Conservation (phyloP, 2,329 filamentous ascomycete species). For the Fusarium liriodendri region DNA sequence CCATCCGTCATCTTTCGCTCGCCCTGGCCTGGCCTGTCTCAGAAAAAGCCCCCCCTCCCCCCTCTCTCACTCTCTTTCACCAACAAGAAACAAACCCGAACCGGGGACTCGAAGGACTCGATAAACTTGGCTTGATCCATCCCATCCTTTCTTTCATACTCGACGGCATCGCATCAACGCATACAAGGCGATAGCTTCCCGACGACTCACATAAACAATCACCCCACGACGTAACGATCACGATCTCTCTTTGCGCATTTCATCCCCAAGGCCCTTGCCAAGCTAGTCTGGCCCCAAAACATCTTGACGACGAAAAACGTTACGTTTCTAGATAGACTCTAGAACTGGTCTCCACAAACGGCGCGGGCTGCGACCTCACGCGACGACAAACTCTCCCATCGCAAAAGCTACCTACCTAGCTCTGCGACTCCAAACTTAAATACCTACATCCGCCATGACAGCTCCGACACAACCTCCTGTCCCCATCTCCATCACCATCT, state of each 20-base stretch:
- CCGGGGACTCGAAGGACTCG: neutral
- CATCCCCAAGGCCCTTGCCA: neutral
- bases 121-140: slow-evolving; percentile 31
- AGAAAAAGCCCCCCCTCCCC: slow-evolving; percentile 17
- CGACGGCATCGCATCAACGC: neutral
- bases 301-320: slow-evolving; percentile 15
- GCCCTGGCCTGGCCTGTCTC: slow-evolving; percentile 32
- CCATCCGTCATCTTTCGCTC: slow-evolving; percentile 28
- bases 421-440: neutral
- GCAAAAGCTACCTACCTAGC: neutral
- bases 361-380: slow-evolving; percentile 20
- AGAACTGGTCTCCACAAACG: slow-evolving; percentile 31
- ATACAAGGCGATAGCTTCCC: slow-evolving; percentile 9
- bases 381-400: slow-evolving; percentile 11
- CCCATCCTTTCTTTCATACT: neutral
- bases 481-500: slow-evolving; percentile 82
- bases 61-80: slow-evolving; percentile 1
- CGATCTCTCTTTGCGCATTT: neutral
- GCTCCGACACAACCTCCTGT: slow-evolving; percentile 52
- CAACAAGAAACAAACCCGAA: slow-evolving; percentile 15
- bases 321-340: slow-evolving; percentile 22
- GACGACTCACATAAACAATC: slow-evolving; percentile 20
- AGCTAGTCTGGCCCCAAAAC: neutral
- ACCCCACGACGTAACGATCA: slow-evolving; percentile 26
- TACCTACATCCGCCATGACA: slow-evolving; percentile 27